These are phyloP conservation scores for Termitomyces titanicus DNA, from an alignment of 768 basidiomycete species.

Conservation along the genomic window DNA sequence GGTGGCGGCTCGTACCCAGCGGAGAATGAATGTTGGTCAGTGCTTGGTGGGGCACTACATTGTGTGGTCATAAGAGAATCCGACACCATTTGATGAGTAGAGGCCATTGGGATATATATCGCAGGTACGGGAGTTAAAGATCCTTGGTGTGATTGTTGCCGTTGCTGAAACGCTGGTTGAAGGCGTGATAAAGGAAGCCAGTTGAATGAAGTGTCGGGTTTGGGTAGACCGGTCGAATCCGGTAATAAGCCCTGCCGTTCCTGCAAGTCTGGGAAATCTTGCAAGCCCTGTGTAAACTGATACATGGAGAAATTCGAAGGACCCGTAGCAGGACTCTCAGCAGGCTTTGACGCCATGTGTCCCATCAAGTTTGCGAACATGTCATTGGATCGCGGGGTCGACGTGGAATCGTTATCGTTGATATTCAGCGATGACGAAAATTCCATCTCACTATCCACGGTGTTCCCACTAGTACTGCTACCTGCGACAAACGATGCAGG, in stretches of 20 bases:
- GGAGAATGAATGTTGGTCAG: neutral
- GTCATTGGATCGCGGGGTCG: neutral
- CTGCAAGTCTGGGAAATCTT: neutral
- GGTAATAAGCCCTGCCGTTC: constrained; percentile 5
- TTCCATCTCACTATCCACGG: neutral
- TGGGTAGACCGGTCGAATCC: constrained; percentile 12
- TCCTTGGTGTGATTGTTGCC: neutral
- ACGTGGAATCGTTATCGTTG: neutral
- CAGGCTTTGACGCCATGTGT: constrained; percentile 10
- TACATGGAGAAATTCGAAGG: neutral
- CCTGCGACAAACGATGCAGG: neutral
- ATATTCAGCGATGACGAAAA: neutral
- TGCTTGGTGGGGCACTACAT: neutral
- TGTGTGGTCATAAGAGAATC: neutral
- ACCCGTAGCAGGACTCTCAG: constrained; percentile 4
- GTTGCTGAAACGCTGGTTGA: neutral
- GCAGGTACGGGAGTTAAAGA: neutral
- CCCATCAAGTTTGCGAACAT: neutral
- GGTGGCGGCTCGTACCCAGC: neutral
- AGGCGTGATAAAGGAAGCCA: constrained; percentile 12
- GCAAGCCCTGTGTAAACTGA: neutral
- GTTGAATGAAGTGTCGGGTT: constrained; percentile 16
- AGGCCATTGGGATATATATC: neutral
- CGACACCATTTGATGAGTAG: neutral
- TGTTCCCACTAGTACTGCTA: neutral